Evolutionary conservation across 805 yeast genomes (phyloP), one percentile per base, ranked within the genome.

Genomic region (Cyberlindnera euphorbiae): DNA sequence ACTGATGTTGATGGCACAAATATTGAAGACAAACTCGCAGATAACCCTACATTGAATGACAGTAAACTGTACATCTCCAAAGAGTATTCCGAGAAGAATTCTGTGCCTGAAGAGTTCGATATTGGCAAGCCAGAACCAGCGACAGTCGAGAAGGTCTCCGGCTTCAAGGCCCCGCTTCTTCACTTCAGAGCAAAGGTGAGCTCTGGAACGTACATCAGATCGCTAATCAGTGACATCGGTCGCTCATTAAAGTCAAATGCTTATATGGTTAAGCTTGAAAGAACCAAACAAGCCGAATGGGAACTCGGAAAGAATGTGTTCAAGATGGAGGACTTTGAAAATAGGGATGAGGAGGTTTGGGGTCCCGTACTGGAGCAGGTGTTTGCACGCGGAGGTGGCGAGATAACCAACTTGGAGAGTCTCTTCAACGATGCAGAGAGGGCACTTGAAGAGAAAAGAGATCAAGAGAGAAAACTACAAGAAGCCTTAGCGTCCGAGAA

Each of bases 171-270:
- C 3, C 93, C 94, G 2, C 49, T 82, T 32, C 50, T 90, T 17
- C 89, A 82, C 49, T 75, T 93, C 47, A 73, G 71, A 12, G 75
- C 94, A 4, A 71, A 75, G 24, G 98, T 90, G 1, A 82, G 96
- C 1, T 87, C 97, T 0, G 99, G 99, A 2, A 93, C 97, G 0
- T 93, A 93, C 52, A 88, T 93, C 32, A 72, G 99, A 47, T 82
- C 96, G 3, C 63, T 93, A 36, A 70, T 93, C 32, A 86, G 95
- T 60, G 99, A 93, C 53, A 67, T 85, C 29, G 97, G 95, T 2
- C 73, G 82, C 41, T 82, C 90, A 0, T 63, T 89, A 54, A 79
- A 82, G 13, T 77, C 89, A 0, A 75, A 85, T 17, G 86, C 95
- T 0, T 87, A 87, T 53, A 89, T 93, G 96, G 95, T 82, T 8